Conservation (phyloP, 805 yeast genomes). For the Metschnikowia sp. region DNA sequence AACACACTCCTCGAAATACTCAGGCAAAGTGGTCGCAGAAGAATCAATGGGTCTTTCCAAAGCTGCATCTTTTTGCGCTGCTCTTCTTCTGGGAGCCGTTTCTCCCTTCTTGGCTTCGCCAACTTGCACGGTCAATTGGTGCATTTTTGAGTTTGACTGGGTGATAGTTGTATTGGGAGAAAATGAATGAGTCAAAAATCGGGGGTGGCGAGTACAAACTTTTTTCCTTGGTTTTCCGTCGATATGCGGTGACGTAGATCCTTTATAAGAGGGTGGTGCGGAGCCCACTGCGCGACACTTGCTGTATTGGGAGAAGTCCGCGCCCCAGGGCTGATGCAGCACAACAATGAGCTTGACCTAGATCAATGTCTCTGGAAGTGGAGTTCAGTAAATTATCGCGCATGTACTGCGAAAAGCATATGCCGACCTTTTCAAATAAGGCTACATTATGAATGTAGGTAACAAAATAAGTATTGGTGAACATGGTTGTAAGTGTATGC, state of each 20-base stretch:
- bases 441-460: no score
- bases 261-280: constrained; percentile 6
- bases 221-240: not conserved
- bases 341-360: not conserved
- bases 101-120: constrained; percentile 74
- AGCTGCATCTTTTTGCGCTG: constrained; percentile 47
- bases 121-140: constrained; percentile 49
- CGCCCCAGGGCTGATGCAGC: no score
- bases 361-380: not conserved
- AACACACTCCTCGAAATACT: constrained; percentile 61
- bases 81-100: constrained; percentile 77
- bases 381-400: no score
- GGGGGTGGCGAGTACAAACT: not conserved
- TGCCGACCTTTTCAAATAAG: no score
- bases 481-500: no score
- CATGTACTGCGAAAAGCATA: no score
- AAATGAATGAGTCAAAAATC: not conserved
- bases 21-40: constrained; percentile 66
- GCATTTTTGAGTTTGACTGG: constrained; percentile 11
- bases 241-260: not conserved
- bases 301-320: constrained; percentile 8
- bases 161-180: not conserved
- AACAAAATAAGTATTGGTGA: no score
- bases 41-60: constrained; percentile 60
- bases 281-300: constrained; percentile 11